Conservation (phyloP, 352 stramenopile genomes). For the Pelagophyceae sp. region DNA sequence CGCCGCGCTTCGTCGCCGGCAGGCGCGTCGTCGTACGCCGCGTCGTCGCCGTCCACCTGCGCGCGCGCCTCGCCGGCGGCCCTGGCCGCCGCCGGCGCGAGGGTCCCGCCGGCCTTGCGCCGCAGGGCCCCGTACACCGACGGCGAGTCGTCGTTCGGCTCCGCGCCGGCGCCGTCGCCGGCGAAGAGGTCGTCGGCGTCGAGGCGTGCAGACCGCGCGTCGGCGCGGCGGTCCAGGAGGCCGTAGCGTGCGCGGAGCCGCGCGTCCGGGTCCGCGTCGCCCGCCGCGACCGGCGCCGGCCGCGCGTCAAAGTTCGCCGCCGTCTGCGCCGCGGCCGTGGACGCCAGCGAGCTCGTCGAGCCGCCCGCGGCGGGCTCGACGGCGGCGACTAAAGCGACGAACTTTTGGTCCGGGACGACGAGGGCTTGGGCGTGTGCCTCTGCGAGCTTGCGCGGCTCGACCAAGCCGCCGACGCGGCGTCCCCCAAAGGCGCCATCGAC, state of each 20-base stretch:
- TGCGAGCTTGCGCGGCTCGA: background rate
- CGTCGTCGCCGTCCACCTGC: background rate
- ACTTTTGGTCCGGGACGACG: conserved; percentile 39
- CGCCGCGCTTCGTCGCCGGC: background rate
- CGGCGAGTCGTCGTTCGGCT: background rate
- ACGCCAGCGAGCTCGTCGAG: background rate
- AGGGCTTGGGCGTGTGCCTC: conserved; percentile 19
- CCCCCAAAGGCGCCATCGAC: background rate
- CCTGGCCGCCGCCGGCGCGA: background rate
- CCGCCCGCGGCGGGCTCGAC: conserved; percentile 40
- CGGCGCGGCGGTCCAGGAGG: background rate
- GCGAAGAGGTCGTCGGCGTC: background rate
- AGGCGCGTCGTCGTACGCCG: background rate
- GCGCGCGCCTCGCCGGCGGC: background rate
- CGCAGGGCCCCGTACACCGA: background rate
- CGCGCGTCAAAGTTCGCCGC: background rate
- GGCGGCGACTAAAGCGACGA: conserved; percentile 52
- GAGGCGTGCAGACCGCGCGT: background rate
- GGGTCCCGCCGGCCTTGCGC: background rate
- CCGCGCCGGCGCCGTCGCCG: too few relatives aligned
- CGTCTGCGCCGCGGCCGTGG: background rate
- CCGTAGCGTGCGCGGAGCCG: background rate
- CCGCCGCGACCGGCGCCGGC: too few relatives aligned
- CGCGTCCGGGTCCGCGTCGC: background rate
- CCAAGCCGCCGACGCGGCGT: conserved; percentile 12